Evolutionary conservation across 345 rosid genomes (phyloP).

Genomic region (Garcia nutans): DNA sequence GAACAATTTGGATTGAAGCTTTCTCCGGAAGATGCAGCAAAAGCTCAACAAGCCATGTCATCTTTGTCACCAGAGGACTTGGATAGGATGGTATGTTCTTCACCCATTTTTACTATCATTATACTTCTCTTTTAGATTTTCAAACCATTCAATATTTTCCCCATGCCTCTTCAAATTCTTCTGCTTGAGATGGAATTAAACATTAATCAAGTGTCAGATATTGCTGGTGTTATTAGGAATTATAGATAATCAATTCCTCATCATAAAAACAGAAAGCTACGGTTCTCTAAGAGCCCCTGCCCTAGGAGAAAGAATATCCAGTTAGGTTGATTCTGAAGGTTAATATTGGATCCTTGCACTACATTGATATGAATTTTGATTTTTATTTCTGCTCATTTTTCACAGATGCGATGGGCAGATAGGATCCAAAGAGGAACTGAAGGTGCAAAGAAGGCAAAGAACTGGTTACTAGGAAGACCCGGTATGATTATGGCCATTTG

Average conservation of each 20-base stretch:
- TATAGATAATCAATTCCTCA: neutral
- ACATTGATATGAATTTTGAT: neutral
- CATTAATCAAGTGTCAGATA: neutral
- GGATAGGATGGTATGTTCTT: slow-evolving; percentile 75
- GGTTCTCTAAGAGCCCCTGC: neutral
- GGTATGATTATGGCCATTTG: slow-evolving; percentile 79
- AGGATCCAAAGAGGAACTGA: slow-evolving; percentile 74
- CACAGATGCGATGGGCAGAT: slow-evolving; percentile 93
- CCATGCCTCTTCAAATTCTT: too few species aligned
- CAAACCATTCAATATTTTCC: neutral
- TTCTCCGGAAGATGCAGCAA: slow-evolving; percentile 79
- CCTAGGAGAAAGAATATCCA: neutral
- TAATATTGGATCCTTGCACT: neutral
- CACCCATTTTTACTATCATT: neutral
- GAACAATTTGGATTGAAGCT: slow-evolving; percentile 89
- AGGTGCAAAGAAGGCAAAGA: slow-evolving; percentile 76
- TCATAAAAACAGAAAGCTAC: neutral
- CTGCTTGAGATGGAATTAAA: neutral
- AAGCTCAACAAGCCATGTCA: slow-evolving; percentile 89
- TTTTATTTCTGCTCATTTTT: neutral
- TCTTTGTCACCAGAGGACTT: slow-evolving; percentile 77
- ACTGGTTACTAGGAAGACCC: slow-evolving; percentile 80
- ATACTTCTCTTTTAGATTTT: neutral
- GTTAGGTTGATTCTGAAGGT: neutral
- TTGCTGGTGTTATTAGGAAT: neutral